Base-by-base conservation (phyloP, 2,329 filamentous ascomycete genomes). In the Colletotrichum horii region DNA sequence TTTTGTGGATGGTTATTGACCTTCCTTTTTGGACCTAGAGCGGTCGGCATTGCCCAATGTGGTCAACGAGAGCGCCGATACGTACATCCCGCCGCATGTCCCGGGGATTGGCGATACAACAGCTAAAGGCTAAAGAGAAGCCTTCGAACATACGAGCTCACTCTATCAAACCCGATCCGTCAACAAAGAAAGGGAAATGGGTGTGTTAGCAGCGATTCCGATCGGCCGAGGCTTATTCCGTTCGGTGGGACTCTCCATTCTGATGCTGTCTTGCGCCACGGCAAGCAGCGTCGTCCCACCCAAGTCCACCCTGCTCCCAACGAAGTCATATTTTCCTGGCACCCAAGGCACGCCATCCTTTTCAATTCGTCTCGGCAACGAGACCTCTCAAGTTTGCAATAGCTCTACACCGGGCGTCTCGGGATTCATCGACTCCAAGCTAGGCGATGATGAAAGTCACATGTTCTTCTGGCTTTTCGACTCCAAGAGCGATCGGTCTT, bases 401-500 rank as follows among this genome's bases (percentile, higher is more conserved):
- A 58, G 55, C 7, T 58, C 55, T 0, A 58, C 55, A 8, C 55
- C 55, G 4, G 24, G 55, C 22, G 16, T 28, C 22, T 58, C 55
- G 14, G 55, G 55, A 28, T 58, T 65, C 16, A n/a, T 71, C 1
- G 58, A 71, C 5, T 36, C 38, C 9, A 30, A 1, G 6, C n/a
- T 36, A 8, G 69, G 30, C 8, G 58, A 64, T n/a, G 48, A 34
- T n/a, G 43, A 64, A 14, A 71, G 28, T 16, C 66, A 68, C 22
- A 15, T 68, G 48, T 71, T 71, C 28, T 71, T 71, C 30, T 71
- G 69, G 69, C 69, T 71, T 9, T 64, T 65, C 24, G 69, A 66
- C 12, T 56, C 38, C 30, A 71, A 71, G 43, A 34, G 56, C 22
- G 26, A 55, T 26, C 19, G 43, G 19, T 32, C n/a, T 2, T 28